phyloP scores from a whole-genome alignment of 1,284 basidiomycete genomes.

The Paramarasmius palmivorus region DNA sequence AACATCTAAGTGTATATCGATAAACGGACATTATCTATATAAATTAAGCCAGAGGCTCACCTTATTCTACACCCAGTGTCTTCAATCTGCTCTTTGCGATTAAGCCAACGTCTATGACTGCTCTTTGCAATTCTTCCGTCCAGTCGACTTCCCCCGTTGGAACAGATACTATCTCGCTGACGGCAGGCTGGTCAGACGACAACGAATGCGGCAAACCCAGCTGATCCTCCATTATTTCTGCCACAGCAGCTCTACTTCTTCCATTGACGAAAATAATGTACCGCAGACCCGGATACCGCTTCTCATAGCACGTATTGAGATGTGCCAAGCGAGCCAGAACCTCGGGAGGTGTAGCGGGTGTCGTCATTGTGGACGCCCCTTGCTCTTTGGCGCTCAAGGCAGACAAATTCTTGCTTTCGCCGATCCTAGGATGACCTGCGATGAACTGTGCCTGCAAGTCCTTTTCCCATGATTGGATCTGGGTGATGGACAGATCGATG shows the following conservation, averaged over 20 bases:
- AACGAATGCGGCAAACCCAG: slow-evolving; percentile 55
- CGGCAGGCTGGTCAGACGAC: slow-evolving; percentile 38
- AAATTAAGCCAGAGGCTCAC: slow-evolving; percentile 6
- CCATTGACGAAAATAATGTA: slow-evolving; percentile 94
- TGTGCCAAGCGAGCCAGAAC: slow-evolving; percentile 62
- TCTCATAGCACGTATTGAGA: slow-evolving; percentile 80
- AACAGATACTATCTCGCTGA: slow-evolving; percentile 40
- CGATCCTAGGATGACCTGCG: slow-evolving; percentile 85
- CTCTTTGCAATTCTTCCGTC: slow-evolving; percentile 67
- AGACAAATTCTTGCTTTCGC: slow-evolving; percentile 75
- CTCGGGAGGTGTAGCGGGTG: slow-evolving; percentile 61
- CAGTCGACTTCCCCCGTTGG: slow-evolving; percentile 48
- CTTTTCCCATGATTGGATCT: slow-evolving; percentile 59
- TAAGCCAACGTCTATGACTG: slow-evolving; percentile 69
- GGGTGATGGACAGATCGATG: slow-evolving; percentile 56
- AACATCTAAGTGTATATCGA: background rate
- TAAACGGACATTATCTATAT: background rate
- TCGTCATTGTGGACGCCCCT: slow-evolving; percentile 38
- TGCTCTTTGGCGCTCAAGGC: slow-evolving; percentile 80
- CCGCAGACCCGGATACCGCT: slow-evolving; percentile 68
- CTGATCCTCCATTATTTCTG: slow-evolving; percentile 75
- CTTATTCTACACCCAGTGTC: slow-evolving; percentile 38
- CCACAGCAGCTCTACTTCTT: slow-evolving; percentile 68
- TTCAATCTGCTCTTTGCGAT: slow-evolving; percentile 73
- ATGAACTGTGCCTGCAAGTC: slow-evolving; percentile 70